A percentile compares a stretch with the other conserved stretches of the same genome.
These are phyloP conservation scores for Pseudogymnoascus sp. DNA, from an alignment of 2,329 filamentous ascomycete genomes.

Conservation along the genomic window DNA sequence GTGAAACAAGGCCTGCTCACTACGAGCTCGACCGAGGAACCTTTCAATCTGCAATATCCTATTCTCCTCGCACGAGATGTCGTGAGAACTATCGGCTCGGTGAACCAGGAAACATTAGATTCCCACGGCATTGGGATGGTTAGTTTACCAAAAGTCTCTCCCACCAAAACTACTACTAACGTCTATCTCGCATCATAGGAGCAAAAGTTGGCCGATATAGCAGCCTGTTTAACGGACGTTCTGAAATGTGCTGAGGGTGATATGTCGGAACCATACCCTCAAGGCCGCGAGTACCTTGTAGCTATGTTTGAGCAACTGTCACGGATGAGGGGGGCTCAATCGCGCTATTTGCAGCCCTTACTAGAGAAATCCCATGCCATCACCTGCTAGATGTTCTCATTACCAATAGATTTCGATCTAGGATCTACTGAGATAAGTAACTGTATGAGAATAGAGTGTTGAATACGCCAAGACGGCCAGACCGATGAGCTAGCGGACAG, in stretches of 20 bases:
- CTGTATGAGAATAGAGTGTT: not conserved
- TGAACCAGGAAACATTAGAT: not conserved
- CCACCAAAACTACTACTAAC: not conserved
- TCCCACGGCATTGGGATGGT: slow-evolving; percentile 2
- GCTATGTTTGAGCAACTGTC: not conserved
- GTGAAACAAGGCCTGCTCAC: not conserved
- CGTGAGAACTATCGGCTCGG: not conserved
- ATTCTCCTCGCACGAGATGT: slow-evolving; percentile 3
- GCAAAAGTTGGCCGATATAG: slow-evolving; percentile 2
- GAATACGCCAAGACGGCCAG: not conserved
- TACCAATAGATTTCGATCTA: not conserved
- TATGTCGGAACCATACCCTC: not conserved
- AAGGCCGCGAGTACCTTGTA: not conserved
- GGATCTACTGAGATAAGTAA: not conserved
- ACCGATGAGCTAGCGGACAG: not conserved
- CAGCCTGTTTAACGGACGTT: slow-evolving; percentile 3
- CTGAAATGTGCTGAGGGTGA: slow-evolving; percentile 2
- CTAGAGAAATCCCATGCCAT: not conserved
- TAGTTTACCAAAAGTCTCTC: not conserved
- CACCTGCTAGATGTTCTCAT: not conserved
- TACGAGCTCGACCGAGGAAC: not conserved
- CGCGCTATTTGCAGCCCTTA: not conserved
- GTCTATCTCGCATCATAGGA: not conserved
- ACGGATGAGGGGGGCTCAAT: not conserved
- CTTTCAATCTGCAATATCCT: not conserved